Evolutionary conservation across 768 basidiomycete genomes (phyloP).

Genomic region (Royoungia palumana): DNA sequence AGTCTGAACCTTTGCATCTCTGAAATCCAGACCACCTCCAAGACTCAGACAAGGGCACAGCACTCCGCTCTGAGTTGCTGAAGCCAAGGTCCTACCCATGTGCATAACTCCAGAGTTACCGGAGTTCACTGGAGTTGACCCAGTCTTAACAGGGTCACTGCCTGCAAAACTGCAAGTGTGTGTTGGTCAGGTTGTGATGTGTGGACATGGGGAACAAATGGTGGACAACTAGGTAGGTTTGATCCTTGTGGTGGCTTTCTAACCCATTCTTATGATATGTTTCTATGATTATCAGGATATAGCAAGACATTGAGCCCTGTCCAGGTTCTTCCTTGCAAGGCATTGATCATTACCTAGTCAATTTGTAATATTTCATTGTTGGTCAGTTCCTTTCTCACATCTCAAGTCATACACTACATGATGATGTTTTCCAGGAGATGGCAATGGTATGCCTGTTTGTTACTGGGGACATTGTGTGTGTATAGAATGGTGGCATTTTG

Average conservation of each 20-base stretch:
- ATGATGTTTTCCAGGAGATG: slow-evolving; percentile 56
- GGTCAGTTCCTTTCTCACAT: slow-evolving; percentile 40
- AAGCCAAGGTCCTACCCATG: too few relatives aligned
- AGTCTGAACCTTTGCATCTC: too few relatives aligned
- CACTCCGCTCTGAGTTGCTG: too few relatives aligned
- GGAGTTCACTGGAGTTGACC: too few relatives aligned
- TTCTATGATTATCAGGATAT: slow-evolving; percentile 53
- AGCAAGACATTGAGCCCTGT: slow-evolving; percentile 70
- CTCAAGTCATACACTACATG: not conserved
- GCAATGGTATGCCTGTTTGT: slow-evolving; percentile 79
- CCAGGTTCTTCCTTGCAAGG: slow-evolving; percentile 75
- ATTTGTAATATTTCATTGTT: slow-evolving; percentile 74
- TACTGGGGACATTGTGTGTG: slow-evolving; percentile 78
- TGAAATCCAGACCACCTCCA: too few relatives aligned
- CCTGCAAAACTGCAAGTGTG: slow-evolving; percentile 81
- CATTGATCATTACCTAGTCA: slow-evolving; percentile 69
- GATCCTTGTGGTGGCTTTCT: too few relatives aligned
- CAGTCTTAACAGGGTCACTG: too few relatives aligned
- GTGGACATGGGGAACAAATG: slow-evolving; percentile 92
- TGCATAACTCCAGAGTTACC: too few relatives aligned
- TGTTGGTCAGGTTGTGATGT: slow-evolving; percentile 78
- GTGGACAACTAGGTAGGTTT: slow-evolving; percentile 78
- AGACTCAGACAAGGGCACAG: too few relatives aligned
- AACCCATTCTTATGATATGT: too few relatives aligned
- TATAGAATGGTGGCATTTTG: slow-evolving; percentile 72